Evolutionary conservation across 139 green algal species (phyloP).

Genomic region (Pseudopediastrum boryanum): DNA sequence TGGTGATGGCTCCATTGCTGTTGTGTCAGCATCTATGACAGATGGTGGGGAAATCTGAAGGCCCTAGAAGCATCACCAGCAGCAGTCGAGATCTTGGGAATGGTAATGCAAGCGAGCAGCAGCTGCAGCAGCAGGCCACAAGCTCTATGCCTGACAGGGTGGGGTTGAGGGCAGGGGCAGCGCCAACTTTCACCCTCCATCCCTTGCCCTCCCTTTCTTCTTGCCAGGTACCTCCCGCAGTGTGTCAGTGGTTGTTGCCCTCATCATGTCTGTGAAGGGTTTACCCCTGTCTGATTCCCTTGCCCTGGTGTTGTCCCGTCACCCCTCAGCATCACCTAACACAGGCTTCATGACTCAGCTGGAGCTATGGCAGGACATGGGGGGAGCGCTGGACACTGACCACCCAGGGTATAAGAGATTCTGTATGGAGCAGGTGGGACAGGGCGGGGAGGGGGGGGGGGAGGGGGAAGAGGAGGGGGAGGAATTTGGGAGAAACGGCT

Average conservation of each 20-base stretch:
- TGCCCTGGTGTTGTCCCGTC: conserved; percentile 13
- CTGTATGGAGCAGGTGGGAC: conserved; percentile 51
- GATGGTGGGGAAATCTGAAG: too few species aligned
- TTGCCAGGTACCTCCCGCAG: conserved; percentile 25
- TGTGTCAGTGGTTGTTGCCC: conserved; percentile 50
- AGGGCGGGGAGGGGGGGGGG: neutral
- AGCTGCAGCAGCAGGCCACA: too few species aligned
- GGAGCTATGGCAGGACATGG: conserved; percentile 68
- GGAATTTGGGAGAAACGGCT: too few species aligned
- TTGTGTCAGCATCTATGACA: too few species aligned
- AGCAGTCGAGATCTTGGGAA: too few species aligned
- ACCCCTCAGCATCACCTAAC: conserved; percentile 59
- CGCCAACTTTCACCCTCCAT: neutral
- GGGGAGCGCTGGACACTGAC: conserved; percentile 55
- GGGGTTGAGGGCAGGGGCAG: too few species aligned
- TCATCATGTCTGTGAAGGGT: conserved; percentile 42
- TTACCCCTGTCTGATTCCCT: conserved; percentile 12
- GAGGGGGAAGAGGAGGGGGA: too few species aligned
- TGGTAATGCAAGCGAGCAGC: too few species aligned
- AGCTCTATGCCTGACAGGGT: too few species aligned
- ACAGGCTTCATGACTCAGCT: conserved; percentile 79
- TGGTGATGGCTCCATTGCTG: too few species aligned
- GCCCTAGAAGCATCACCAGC: too few species aligned
- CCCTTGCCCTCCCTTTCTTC: neutral
- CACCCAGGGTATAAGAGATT: conserved; percentile 72